Evolutionary conservation across 805 yeast species (phyloP), one percentile per base, ranked within the genome.

Genomic region (Saccharomycopsis schoenii): DNA sequence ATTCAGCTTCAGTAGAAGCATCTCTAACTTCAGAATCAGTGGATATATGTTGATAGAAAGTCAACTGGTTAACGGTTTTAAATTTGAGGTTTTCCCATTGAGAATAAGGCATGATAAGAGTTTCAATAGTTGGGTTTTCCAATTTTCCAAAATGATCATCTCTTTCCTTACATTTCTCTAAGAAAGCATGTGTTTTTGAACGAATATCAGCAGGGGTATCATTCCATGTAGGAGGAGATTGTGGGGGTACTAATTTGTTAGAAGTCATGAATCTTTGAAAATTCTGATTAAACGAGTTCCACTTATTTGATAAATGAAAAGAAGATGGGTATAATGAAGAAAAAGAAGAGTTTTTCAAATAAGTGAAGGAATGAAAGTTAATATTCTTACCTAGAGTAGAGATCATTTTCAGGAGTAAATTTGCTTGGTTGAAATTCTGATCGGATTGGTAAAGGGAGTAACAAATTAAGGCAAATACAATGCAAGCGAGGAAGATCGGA

Each of bases 11-110:
- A 54, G 79, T 78, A 1, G 92, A 83, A 2, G 90, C 89, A 64
- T 86, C 89, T 68, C 97, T 79, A 39, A 87, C 69, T n/a, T 73
- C 82, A 67, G 84, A 81, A 64, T 80, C 77, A 21, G 83, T 67
- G 2, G 92, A 85, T 11, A 89, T 92, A 66, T 86, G 85, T 71
- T 84, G 89, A 68, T 83, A 85, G 69, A 89, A 89, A 19, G 85
- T 75, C 66, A 88, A 71, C 66, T 79, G 85, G 66, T 79, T 80
- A 34, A 75, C 74, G 6, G 77, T 58, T 4, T 78, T 77, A 10
- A 76, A 71, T 52, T 77, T 75, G 29, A 72, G 72, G 68, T 87
- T 84, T 64, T 82, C 83, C 59, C 77, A 71, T 42, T 76, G 70
- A 25, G 84, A 81, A 61, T 74, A 76, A 15, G 86, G 84, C 58